Evolutionary conservation across 768 basidiomycete genomes (phyloP), one percentile per base, ranked within the genome.

Genomic region (Calocera cornea): DNA sequence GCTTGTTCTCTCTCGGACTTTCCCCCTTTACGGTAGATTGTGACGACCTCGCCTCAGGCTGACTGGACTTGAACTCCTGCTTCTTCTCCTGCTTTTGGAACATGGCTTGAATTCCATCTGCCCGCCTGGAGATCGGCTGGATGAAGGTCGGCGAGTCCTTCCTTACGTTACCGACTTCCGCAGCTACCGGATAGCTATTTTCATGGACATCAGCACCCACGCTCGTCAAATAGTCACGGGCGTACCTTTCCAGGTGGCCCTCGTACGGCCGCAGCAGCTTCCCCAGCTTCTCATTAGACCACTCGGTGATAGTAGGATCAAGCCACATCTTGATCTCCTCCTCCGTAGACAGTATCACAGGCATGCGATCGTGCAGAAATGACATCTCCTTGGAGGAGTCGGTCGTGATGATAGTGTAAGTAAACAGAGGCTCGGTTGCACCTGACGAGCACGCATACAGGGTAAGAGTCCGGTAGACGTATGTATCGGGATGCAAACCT

Each of bases 401-500:
- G 1, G 92, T 93, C 0, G 95, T 99, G 60, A 98, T 86, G 66
- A 98, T 91, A 0, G 90, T 87, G 73, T 92, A 97, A 0, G 92
- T 89, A 81, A 86, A 90, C 1, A 90, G 77, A 0, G 83, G 81
- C 29, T 82, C 78, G 10, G 78, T 81, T 70, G 36, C 74, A 74
- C 67, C 70, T 71, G 67, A 1, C n/a, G 49, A 41, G 22, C 14
- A 14, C 36, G 36, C 36, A 38, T 38, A 38, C 36, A 38, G n/a
- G n/a, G n/a, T 38, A 14, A 29, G 24, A 19, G 16, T 10, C 17
- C 33, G 60, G n/a, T 19, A n/a, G 27, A n/a, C n/a, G 34, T 31
- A 64, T 34, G 34, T 0, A 44, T 2, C 0, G 24, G 11, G 1
- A 8, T 36, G 41, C 71, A 17, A 70, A 85, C 89, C 84, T 76